Evolutionary conservation across 2,329 filamentous ascomycete species (phyloP).

Genomic region (Fusarium sp.): DNA sequence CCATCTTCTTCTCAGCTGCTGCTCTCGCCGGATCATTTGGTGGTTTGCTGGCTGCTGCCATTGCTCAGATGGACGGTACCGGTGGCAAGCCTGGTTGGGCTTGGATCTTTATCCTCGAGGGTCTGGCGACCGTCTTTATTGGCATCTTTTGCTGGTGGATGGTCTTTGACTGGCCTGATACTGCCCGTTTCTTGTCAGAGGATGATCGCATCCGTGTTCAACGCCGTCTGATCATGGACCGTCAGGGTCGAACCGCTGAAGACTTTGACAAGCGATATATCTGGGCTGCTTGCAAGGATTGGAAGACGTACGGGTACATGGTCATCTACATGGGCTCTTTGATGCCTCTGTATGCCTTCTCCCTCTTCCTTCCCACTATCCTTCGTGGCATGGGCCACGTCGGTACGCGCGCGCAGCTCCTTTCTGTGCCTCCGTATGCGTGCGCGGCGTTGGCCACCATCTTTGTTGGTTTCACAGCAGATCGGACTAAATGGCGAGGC

Average conservation of each 20-base stretch:
- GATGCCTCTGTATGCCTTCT: constrained; percentile 64
- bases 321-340: constrained; percentile 61
- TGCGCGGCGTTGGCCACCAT: constrained; percentile 73
- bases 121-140: constrained; percentile 74
- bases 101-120: constrained; percentile 77
- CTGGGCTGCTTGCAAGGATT: constrained; percentile 76
- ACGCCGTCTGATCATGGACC: constrained; percentile 74
- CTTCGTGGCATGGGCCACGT: constrained; percentile 52
- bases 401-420: constrained; percentile 62
- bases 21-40: constrained; percentile 81
- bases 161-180: constrained; percentile 83
- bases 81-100: constrained; percentile 66
- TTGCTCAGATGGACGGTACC: constrained; percentile 73
- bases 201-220: constrained; percentile 76
- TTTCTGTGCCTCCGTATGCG: constrained; percentile 70
- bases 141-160: constrained; percentile 76
- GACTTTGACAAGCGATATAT: constrained; percentile 78
- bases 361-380: constrained; percentile 70
- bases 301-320: constrained; percentile 75
- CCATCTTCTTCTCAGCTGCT: constrained; percentile 86
- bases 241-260: constrained; percentile 76
- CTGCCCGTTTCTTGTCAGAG: constrained; percentile 75
- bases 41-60: constrained; percentile 76
- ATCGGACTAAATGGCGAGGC: constrained; percentile 72
- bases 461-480: constrained; percentile 71